These are phyloP conservation scores for Arxiozyma heterogenica DNA, from an alignment of 1,139 yeast species.

Conservation along the genomic window DNA sequence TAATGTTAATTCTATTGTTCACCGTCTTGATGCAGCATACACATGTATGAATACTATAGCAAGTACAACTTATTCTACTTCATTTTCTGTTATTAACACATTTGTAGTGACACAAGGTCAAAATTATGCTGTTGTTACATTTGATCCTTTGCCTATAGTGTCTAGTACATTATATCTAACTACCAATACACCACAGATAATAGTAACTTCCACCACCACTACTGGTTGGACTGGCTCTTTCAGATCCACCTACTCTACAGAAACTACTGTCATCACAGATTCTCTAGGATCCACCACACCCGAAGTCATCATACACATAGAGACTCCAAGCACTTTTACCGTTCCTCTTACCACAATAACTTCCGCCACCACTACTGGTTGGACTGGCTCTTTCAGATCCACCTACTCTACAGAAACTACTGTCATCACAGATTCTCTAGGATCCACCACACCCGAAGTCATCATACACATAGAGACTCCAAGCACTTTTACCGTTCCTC, in stretches of 20 bases:
- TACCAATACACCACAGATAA: background rate
- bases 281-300: background rate
- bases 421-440: slow-evolving; percentile 6
- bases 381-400: slow-evolving; percentile 12
- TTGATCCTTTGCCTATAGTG: slow-evolving; percentile 8
- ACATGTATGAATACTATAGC: slow-evolving; percentile 26
- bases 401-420: slow-evolving; percentile 14
- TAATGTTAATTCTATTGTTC: slow-evolving; percentile 18
- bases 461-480: slow-evolving; percentile 13
- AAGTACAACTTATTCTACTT: slow-evolving; percentile 20
- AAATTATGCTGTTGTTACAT: slow-evolving; percentile 1
- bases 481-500: slow-evolving; percentile 3
- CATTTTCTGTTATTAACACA: slow-evolving; percentile 17
- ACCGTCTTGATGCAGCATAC: slow-evolving; percentile 17
- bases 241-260: background rate
- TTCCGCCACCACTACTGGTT: slow-evolving; percentile 12
- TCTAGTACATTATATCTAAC: background rate
- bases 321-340: background rate
- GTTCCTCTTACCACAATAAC: slow-evolving; percentile 2
- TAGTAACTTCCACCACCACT: background rate
- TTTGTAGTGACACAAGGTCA: slow-evolving; percentile 8
- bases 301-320: background rate
- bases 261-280: background rate
- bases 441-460: slow-evolving; percentile 10
- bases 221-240: background rate